Evolutionary conservation across 345 rosid genomes (phyloP).

Genomic region (Brassica juncea): DNA sequence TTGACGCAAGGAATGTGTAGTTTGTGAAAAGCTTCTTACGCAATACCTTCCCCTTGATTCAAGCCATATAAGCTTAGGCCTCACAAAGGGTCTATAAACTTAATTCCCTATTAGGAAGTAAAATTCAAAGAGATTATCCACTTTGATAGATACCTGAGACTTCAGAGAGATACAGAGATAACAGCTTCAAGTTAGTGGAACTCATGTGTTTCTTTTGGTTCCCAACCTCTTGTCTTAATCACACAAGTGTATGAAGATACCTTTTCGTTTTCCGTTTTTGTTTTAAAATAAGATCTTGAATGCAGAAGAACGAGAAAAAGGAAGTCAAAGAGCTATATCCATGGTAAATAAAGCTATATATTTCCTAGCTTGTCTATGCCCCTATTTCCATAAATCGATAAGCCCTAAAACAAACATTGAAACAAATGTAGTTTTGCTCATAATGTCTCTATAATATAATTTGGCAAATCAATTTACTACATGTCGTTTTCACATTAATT

Average conservation of each 20-base stretch:
- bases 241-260: not conserved
- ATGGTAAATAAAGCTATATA: too few relatives aligned
- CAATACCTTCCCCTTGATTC: slow-evolving; percentile 34
- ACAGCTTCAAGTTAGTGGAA: too few relatives aligned
- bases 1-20: slow-evolving; percentile 28
- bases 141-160: slow-evolving; percentile 7
- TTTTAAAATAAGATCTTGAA: not conserved
- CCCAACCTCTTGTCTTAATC: slow-evolving; percentile 12
- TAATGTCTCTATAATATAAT: too few relatives aligned
- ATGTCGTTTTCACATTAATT: too few relatives aligned
- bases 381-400: too few relatives aligned
- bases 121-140: not conserved
- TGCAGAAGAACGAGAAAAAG: not conserved
- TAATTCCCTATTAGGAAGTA: not conserved
- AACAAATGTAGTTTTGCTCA: too few relatives aligned
- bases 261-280: not conserved
- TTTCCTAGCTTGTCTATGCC: too few relatives aligned
- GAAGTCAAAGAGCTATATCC: not conserved
- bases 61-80: slow-evolving; percentile 16
- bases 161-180: too few relatives aligned
- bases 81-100: slow-evolving; percentile 13
- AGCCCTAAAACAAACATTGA: too few relatives aligned
- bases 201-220: slow-evolving; percentile 26
- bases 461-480: too few relatives aligned
- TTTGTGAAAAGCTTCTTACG: slow-evolving; percentile 30